Base-by-base conservation (phyloP, 176 grass and related monocot species). In the Eremochloa ophiuroides region DNA sequence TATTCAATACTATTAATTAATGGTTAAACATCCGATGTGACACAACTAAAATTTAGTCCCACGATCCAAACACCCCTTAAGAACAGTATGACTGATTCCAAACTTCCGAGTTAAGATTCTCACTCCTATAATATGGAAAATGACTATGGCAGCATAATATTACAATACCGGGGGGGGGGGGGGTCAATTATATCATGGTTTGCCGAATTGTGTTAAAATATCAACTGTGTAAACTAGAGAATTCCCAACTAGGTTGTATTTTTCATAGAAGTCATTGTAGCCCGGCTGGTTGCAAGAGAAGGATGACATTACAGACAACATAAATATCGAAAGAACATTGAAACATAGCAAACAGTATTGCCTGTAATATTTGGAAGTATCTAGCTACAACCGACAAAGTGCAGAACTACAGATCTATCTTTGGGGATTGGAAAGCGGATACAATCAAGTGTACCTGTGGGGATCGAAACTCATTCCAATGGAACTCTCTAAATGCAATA, bases 301-400 rank as follows among this genome's bases (percentile, higher is more conserved):
- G 17, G 47, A 20, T 50, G 17, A 50, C 47, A 50, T 8, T 20
- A 20, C 47, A 20, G 1, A 46, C 14, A 3, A 48, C 47, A 50
- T 7, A 18, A 20, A 50, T 47, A 17, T 47, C 14, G 4, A 47
- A 48, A 6, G 15, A 48, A 48, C 16, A 48, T 18, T 18, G 46
- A 82, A 61, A 46, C 58, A 25, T 29, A 62, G 22, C 26, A 62
- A 73, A 82, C 10, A 40, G 1, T 66, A 5, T 48, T 35, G 28
- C 61, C 28, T 78, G 41, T 2, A 37, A 67, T 77, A 77, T 37
- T 84, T 77, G 28, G 2, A 47, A 78, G 28, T 70, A 34, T 35
- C 29, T 62, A 53, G 16, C 69, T 39, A 39, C 16, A 62, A 27
- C 4, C 65, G 14, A 72, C 39, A 18, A 31, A 41, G 51, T 42